Base-by-base conservation (phyloP, 257 asterid species). In the Solanum dulcamara region DNA sequence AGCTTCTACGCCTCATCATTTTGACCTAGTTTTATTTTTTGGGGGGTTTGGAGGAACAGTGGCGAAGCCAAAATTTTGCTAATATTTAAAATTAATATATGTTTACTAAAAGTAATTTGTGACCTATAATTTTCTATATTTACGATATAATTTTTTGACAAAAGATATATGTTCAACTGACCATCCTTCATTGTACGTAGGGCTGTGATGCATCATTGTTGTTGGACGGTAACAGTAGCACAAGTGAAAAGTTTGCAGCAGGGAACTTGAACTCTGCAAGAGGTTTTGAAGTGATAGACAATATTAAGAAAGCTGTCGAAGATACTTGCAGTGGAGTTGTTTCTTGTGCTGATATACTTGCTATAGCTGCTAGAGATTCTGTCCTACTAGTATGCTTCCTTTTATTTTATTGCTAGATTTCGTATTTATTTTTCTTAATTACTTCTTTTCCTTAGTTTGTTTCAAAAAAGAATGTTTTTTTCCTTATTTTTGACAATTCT, bases 401-500 rank as follows among this genome's bases (percentile, higher is more conserved):
- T 30, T 66, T 15, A 18, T 15, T 15, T 28, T 64, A 64, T 51
- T 51, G 60, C 10, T 51, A 51, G n/a, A 51, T 50, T 17, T 48
- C 13, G 20, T 14, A 50, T 15, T 50, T 13, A 13, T 30, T 20
- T 20, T 4, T 8, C 13, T 55, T 55, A 55, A 55, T 55, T 55
- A 55, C 24, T 55, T 55, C 7, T 7, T 55, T 55, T 7, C 5
- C 7, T 37, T 38, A n/a, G n/a, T n/a, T n/a, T n/a, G n/a, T n/a
- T n/a, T n/a, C n/a, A n/a, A n/a, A n/a, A n/a, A n/a, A n/a, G n/a
- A n/a, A n/a, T n/a, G n/a, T n/a, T n/a, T n/a, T n/a, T n/a, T n/a
- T n/a, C n/a, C n/a, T n/a, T n/a, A n/a, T n/a, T n/a, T n/a, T 0
- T 15, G 0, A 15, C 0, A 50, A 50, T 0, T 15, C 3, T 15